Base-by-base conservation (phyloP, 1,284 basidiomycete genomes). In the Microbotryum silenes-acaulis region DNA sequence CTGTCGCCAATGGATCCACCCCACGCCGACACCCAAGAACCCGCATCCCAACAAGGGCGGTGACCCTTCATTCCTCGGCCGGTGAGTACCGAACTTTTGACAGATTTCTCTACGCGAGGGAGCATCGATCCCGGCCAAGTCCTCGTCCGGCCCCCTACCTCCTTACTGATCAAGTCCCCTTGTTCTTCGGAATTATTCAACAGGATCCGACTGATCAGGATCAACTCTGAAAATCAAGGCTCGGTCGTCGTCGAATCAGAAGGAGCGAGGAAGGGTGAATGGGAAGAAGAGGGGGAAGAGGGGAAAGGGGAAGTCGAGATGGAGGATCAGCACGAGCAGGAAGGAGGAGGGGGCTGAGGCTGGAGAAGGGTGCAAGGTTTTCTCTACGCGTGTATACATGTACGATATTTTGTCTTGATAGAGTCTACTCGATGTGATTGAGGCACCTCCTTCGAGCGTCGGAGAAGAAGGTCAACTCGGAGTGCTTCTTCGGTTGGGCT, bases 31-130 rank as follows among this genome's bases (percentile, higher is more conserved):
- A 6, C 44, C 47, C 23, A 63, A 64, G 53, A 61, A 64, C 55
- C 27, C 23, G 8, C 37, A 33, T 3, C 37, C 31, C 44, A 37
- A 51, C 2, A 67, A 66, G 37, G 67, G 67, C 10, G 67, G 67
- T 23, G 67, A 69, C 47, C 67, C 67, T 4, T 66, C 65, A 3
- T 69, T 63, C 65, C 54, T 69, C 14, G 65, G 65, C 2, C 64
- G 67, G 60, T 60, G 4, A 53, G 51, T 8, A 18, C 9, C 3
- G 1, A 18, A 9, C 6, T 25, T 25, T 31, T 23, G 51, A 29
- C 4, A 29, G 48, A 16, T 50, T 50, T 1, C 16, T 31, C 23
- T 12, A 12, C 37, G 37, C 12, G 37, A 14, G 16, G 14, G 9
- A 12, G 6, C 3, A 18, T 42, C 37, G 3, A 42, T 42, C 2